These are phyloP conservation scores for Hordeum pubiflorum DNA, from an alignment of 202 grass and related monocot genomes.

Conservation along the genomic window DNA sequence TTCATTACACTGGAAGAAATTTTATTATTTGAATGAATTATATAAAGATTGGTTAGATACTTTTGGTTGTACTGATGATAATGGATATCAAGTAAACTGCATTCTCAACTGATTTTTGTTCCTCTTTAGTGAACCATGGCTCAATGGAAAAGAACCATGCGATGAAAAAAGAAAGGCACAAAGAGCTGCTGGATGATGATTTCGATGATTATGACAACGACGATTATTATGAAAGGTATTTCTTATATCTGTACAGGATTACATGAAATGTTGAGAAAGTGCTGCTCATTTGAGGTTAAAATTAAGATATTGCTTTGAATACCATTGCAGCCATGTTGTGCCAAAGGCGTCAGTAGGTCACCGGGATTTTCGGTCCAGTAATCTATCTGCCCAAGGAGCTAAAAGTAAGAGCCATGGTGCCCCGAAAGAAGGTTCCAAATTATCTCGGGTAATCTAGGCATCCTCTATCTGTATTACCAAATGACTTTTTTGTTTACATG, in stretches of 20 bases:
- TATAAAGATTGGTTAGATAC: slow-evolving; percentile 5
- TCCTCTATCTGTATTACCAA: neutral
- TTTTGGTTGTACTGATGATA: slow-evolving; percentile 15
- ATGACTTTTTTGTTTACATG: neutral
- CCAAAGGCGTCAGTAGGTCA: slow-evolving; percentile 23
- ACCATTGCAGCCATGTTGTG: slow-evolving; percentile 11
- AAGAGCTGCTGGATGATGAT: slow-evolving; percentile 34
- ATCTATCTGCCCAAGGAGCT: slow-evolving; percentile 4
- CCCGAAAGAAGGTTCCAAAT: slow-evolving; percentile 34
- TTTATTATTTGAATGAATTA: neutral
- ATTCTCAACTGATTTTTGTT: slow-evolving; percentile 7
- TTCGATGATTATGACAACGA: slow-evolving; percentile 25
- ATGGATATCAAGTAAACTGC: neutral
- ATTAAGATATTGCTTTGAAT: neutral
- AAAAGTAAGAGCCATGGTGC: slow-evolving; percentile 32
- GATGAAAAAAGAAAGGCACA: slow-evolving; percentile 34
- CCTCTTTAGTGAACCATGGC: slow-evolving; percentile 25
- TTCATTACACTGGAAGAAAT: slow-evolving; percentile 3
- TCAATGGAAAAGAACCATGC: slow-evolving; percentile 20
- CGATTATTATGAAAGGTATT: slow-evolving; percentile 32
- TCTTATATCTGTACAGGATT: neutral
- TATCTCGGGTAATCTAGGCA: slow-evolving; percentile 27
- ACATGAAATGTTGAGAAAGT: neutral
- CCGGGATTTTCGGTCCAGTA: slow-evolving; percentile 27
- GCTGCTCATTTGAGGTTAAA: slow-evolving; percentile 1